Evolutionary conservation across 495 filamentous ascomycete genomes (phyloP).

Genomic region (Annulohypoxylon stygium): DNA sequence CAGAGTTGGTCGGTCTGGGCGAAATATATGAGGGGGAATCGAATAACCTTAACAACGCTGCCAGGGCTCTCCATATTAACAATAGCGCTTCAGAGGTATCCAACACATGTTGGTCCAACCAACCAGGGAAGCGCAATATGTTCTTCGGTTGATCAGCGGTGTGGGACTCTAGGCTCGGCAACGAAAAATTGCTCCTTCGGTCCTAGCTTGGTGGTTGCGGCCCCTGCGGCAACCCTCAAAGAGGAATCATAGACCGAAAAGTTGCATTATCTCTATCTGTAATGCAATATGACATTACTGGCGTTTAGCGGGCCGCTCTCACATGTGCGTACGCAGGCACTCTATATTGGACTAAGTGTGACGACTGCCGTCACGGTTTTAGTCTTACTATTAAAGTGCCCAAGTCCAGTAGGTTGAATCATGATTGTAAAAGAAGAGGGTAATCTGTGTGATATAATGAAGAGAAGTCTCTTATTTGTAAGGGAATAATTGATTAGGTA

Average conservation of each 20-base stretch:
- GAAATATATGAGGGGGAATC: constrained; percentile 9
- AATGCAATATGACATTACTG: background rate
- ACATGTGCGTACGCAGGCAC: background rate
- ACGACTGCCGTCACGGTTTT: background rate
- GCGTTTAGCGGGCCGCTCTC: background rate
- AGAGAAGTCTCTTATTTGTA: background rate
- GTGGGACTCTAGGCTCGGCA: constrained; percentile 2
- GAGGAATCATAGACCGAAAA: constrained; percentile 11
- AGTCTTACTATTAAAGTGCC: background rate
- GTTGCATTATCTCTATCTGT: background rate
- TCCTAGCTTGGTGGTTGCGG: background rate
- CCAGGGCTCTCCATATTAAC: background rate
- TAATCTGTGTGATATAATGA: background rate
- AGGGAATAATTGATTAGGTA: background rate
- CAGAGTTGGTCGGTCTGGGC: background rate
- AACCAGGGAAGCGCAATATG: background rate
- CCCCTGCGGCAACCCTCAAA: background rate
- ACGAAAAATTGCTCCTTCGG: constrained; percentile 1
- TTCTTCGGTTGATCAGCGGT: constrained; percentile 9
- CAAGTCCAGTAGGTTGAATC: background rate
- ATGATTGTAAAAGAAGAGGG: background rate
- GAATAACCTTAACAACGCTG: background rate
- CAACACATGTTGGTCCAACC: background rate
- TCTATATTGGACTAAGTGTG: constrained; percentile 9
- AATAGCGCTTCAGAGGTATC: background rate